Percentiles rank a stretch among this genome's conserved stretches.
Evolutionary conservation across 2,329 filamentous ascomycete species (phyloP).

Genomic region (Diaporthe aspalathi): DNA sequence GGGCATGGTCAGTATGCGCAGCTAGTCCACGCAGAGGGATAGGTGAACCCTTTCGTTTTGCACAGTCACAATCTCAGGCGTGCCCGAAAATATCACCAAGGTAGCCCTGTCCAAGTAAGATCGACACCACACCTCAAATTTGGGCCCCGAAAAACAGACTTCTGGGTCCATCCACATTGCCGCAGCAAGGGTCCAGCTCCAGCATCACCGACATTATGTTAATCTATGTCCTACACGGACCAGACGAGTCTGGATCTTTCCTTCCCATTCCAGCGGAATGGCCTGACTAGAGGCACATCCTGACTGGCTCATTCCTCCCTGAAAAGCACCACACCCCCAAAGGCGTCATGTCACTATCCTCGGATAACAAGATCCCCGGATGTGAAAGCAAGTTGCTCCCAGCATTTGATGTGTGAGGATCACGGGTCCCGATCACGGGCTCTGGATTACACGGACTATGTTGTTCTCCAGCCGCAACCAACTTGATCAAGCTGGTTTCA

Average conservation of each 20-base stretch:
- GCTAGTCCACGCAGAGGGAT: neutral
- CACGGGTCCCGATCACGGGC: neutral
- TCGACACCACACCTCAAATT: neutral
- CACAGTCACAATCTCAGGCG: neutral
- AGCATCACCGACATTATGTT: slow-evolving; percentile 3
- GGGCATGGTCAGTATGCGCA: neutral
- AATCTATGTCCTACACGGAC: slow-evolving; percentile 22
- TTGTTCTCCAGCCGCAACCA: neutral
- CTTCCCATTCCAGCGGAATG: slow-evolving; percentile 18
- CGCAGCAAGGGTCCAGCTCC: slow-evolving; percentile 26
- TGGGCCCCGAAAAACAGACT: neutral
- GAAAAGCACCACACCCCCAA: neutral
- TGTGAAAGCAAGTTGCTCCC: neutral
- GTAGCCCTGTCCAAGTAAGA: slow-evolving; percentile 8
- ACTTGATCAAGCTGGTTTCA: neutral
- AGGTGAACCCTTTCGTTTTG: neutral
- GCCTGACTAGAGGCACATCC: slow-evolving; percentile 7
- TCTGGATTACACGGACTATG: neutral
- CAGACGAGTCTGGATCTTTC: slow-evolving; percentile 23
- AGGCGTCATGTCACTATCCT: neutral
- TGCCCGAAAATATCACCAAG: neutral
- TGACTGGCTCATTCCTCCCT: slow-evolving; percentile 4
- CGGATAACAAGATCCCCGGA: slow-evolving; percentile 6
- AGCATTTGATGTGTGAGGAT: neutral
- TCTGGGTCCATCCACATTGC: slow-evolving; percentile 6